Evolutionary conservation across 1,139 yeast species (phyloP).

Genomic region (Chernovozyma sophiae-reginae): DNA sequence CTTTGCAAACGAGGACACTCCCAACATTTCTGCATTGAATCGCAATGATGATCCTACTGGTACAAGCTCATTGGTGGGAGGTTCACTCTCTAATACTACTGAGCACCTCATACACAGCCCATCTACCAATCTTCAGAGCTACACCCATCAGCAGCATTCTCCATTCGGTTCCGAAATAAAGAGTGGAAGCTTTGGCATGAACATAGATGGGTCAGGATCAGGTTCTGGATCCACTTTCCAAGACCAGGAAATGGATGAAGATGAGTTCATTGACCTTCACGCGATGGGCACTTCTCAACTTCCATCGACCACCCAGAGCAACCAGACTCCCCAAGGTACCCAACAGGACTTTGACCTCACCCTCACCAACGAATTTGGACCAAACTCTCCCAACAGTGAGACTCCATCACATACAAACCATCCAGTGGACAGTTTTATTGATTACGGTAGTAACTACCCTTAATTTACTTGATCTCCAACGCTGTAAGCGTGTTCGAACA

Average conservation of each 20-base stretch:
- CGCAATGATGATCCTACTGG: background rate
- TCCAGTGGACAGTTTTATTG: slow-evolving; percentile 26
- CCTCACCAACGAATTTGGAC: slow-evolving; percentile 6
- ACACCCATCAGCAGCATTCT: slow-evolving; percentile 10
- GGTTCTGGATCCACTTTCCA: background rate
- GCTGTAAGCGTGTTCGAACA: too few relatives aligned
- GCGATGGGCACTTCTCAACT: slow-evolving; percentile 3
- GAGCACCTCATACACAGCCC: slow-evolving; percentile 16
- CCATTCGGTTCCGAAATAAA: background rate
- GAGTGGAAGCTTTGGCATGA: background rate
- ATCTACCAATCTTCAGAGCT: slow-evolving; percentile 15
- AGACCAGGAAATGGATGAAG: slow-evolving; percentile 5
- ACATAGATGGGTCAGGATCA: background rate
- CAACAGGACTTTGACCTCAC: slow-evolving; percentile 7
- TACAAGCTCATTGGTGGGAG: slow-evolving; percentile 4
- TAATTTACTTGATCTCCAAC: too few relatives aligned
- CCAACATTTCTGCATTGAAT: slow-evolving; percentile 11
- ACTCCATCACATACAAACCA: slow-evolving; percentile 10
- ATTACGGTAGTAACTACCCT: slow-evolving; percentile 18
- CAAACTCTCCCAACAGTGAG: slow-evolving; percentile 8
- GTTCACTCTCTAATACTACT: background rate
- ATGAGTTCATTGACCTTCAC: slow-evolving; percentile 4
- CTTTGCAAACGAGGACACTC: slow-evolving; percentile 1
- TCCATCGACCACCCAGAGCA: background rate
- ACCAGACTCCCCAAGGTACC: slow-evolving; percentile 5